These are phyloP conservation scores for Mycena epipterygia DNA, from an alignment of 768 basidiomycete genomes.

Conservation along the genomic window DNA sequence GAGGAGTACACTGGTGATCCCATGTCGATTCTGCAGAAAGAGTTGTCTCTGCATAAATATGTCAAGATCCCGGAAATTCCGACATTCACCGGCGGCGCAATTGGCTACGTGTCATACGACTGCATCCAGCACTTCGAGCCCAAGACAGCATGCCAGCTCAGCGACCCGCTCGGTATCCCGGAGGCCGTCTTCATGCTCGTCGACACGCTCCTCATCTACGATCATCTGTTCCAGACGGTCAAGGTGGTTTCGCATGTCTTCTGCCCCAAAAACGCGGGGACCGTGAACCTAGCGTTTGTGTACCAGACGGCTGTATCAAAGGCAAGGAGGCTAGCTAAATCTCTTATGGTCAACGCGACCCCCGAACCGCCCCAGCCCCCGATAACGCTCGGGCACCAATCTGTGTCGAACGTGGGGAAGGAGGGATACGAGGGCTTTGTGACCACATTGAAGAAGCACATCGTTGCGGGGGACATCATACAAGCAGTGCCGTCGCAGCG, in stretches of 20 bases:
- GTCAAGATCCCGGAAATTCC: slow-evolving; percentile 92
- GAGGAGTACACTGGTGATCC: slow-evolving; percentile 92
- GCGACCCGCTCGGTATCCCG: slow-evolving; percentile 89
- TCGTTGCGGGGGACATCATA: slow-evolving; percentile 97
- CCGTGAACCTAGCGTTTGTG: slow-evolving; percentile 82
- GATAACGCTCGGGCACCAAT: slow-evolving; percentile 73
- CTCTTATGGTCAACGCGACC: slow-evolving; percentile 64
- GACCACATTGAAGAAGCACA: slow-evolving; percentile 92
- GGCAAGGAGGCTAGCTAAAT: slow-evolving; percentile 83
- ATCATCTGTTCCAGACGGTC: slow-evolving; percentile 95
- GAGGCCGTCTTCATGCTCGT: slow-evolving; percentile 98
- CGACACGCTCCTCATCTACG: slow-evolving; percentile 95
- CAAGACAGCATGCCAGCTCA: slow-evolving; percentile 81
- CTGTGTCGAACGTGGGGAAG: slow-evolving; percentile 93
- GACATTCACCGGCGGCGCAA: slow-evolving; percentile 97
- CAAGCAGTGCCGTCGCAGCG: slow-evolving; percentile 98
- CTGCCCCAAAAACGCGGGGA: slow-evolving; percentile 76
- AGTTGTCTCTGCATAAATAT: slow-evolving; percentile 89
- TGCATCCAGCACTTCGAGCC: slow-evolving; percentile 98
- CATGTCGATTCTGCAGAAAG: slow-evolving; percentile 84
- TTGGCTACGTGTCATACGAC: slow-evolving; percentile 98
- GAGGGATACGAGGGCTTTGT: slow-evolving; percentile 93
- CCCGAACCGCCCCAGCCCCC: slow-evolving; percentile 80
- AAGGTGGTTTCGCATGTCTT: slow-evolving; percentile 98
- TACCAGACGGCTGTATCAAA: slow-evolving; percentile 91